Evolutionary conservation across 2,329 filamentous ascomycete genomes (phyloP).

Genomic region (Proliferodiscus dingleyae): DNA sequence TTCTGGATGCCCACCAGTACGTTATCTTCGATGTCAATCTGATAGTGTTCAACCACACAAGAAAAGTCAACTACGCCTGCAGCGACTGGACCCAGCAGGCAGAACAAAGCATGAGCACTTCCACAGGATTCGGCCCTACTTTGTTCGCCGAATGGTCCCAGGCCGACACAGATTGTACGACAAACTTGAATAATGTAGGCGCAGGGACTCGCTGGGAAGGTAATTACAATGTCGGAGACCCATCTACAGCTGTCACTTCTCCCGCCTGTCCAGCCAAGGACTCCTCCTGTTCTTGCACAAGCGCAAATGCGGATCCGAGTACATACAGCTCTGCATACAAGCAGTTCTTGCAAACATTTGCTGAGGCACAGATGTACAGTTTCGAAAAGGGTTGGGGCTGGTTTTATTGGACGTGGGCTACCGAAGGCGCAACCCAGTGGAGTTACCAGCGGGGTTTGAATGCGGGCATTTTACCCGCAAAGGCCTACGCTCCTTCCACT

Average conservation of each 20-base stretch:
- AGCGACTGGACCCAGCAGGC: constrained; percentile 80
- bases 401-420: constrained; percentile 99
- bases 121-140: constrained; percentile 84
- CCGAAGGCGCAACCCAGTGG: constrained; percentile 82
- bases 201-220: constrained; percentile 90
- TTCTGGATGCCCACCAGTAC: constrained; percentile 98
- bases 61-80: constrained; percentile 86
- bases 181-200: constrained; percentile 82
- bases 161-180: constrained; percentile 91
- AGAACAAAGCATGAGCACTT: constrained; percentile 62
- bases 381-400: constrained; percentile 94
- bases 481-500: constrained; percentile 67
- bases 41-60: constrained; percentile 73
- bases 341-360: constrained; percentile 80
- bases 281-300: constrained; percentile 63
- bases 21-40: constrained; percentile 94
- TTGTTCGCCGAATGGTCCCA: constrained; percentile 97
- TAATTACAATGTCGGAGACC: constrained; percentile 66
- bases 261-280: constrained; percentile 71
- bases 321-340: constrained; percentile 73
- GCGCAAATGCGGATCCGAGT: constrained; percentile 68
- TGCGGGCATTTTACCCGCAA: constrained; percentile 72
- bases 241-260: constrained; percentile 49
- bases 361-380: constrained; percentile 90
- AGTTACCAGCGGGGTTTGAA: constrained; percentile 78